Conservation (phyloP, 805 yeast species). For the Lipomyces yamadae region DNA sequence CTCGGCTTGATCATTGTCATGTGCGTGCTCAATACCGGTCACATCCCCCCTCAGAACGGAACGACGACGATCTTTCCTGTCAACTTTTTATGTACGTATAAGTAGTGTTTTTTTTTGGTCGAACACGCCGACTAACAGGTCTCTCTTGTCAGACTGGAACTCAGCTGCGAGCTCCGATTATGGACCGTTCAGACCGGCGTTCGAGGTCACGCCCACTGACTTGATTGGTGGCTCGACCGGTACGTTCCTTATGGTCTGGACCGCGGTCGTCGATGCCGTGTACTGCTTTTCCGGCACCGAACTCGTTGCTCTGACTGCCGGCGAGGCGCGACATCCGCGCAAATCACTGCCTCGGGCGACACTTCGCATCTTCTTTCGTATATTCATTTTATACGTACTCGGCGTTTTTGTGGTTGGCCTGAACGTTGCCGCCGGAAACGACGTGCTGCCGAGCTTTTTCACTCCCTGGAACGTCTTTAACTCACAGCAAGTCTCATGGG, state of each 20-base stretch:
- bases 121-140: background rate
- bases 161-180: constrained; percentile 11
- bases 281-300: constrained; percentile 79
- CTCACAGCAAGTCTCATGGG: constrained; percentile 38
- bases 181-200: constrained; percentile 33
- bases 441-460: constrained; percentile 28
- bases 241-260: constrained; percentile 67
- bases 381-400: constrained; percentile 68
- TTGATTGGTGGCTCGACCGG: constrained; percentile 31
- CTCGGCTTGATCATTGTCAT: constrained; percentile 64
- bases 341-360: constrained; percentile 71
- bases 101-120: no score
- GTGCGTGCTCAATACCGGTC: constrained; percentile 56
- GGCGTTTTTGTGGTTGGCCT: constrained; percentile 63
- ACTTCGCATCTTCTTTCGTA: constrained; percentile 82
- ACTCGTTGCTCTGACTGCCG: constrained; percentile 74
- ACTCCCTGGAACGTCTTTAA: constrained; percentile 53
- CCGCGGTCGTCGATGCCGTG: constrained; percentile 75
- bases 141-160: constrained; percentile 23
- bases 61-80: constrained; percentile 28
- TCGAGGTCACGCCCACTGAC: constrained; percentile 17
- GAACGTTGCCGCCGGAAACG: constrained; percentile 51
- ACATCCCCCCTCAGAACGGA: constrained; percentile 22
- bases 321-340: constrained; percentile 73
- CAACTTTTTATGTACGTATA: constrained; percentile 19